Conservation (phyloP, 768 basidiomycete species). For the Auricularia sp. region DNA sequence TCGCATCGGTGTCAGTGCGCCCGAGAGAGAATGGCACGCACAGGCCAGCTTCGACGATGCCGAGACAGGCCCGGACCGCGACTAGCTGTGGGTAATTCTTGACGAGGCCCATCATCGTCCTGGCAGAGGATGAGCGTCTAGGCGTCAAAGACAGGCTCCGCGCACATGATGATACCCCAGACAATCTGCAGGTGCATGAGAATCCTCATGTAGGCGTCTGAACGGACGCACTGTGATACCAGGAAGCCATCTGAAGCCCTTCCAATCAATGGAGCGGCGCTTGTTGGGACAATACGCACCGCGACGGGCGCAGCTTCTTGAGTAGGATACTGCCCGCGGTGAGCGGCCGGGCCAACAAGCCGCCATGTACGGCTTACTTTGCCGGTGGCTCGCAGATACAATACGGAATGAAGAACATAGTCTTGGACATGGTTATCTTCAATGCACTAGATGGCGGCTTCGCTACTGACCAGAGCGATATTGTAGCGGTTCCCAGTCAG, state of each 20-base stretch:
- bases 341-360: neutral
- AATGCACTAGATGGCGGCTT: neutral
- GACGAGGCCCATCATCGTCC: conserved; percentile 59
- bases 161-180: conserved; percentile 59
- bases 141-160: neutral
- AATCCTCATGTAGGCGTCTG: neutral
- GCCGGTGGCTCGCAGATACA: conserved; percentile 53
- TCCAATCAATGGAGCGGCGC: conserved; percentile 4
- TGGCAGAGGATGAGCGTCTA: conserved; percentile 14
- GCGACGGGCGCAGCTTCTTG: conserved; percentile 55
- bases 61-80: conserved; percentile 47
- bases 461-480: conserved; percentile 44
- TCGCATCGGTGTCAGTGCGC: neutral
- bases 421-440: conserved; percentile 28
- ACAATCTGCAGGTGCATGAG: conserved; percentile 28
- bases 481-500: conserved; percentile 55
- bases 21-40: neutral
- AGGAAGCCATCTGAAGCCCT: conserved; percentile 44
- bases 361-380: conserved; percentile 34
- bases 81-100: conserved; percentile 56
- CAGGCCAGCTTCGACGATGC: conserved; percentile 58
- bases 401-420: conserved; percentile 55
- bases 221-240: conserved; percentile 40
- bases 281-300: conserved; percentile 22
- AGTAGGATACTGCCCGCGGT: conserved; percentile 34